Evolutionary conservation across 1,284 basidiomycete genomes (phyloP), one percentile per base, ranked within the genome.

Genomic region (Golubevia sp.): DNA sequence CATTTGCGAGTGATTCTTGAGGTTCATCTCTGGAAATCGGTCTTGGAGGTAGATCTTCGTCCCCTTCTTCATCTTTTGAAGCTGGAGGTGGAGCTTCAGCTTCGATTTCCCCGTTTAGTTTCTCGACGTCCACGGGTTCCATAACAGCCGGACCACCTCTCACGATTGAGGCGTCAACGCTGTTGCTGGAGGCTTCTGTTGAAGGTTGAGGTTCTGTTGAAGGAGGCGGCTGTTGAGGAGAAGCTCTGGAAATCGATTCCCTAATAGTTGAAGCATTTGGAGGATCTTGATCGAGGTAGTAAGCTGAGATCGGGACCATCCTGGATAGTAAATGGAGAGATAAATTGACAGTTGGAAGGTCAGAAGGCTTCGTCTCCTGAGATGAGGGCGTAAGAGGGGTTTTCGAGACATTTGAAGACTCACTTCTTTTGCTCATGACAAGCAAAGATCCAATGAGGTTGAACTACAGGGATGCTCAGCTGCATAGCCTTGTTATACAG

Each of bases 401-500:
- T 4, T 52, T 26, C 5, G 50, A 13, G n/a, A 21, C 38, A 48
- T 15, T 3, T 6, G 20, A 3, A 8, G 25, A 73, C 72, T 54
- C 62, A 74, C 76, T 71, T 71, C 30, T 76, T 72, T 61, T 76
- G 68, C 44, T 75, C 72, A 34, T 69, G 59, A 59, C 80, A 83
- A 13, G 80, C 80, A 65, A 80, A 76, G 61, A 82, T 69, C 80
- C 80, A 83, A 61, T 82, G 76, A 15, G 80, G 80, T 68, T 76
- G 64, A 48, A 83, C 77, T 23, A 79, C 74, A 7, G 80, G 80
- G 25, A 83, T 76, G 63, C 74, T 82, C 58, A 83, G 62, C 62
- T 79, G 74, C 68, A 73, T 69, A 23, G 80, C 80, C 53, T 82
- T 82, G 34, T 54, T 54, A 50, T 76, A 80, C 13, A 68, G 55